Percentiles rank a stretch among this genome's conserved stretches.
These are phyloP conservation scores for Sporothrix mexicana DNA, from an alignment of 2,329 filamentous ascomycete genomes.

Conservation along the genomic window DNA sequence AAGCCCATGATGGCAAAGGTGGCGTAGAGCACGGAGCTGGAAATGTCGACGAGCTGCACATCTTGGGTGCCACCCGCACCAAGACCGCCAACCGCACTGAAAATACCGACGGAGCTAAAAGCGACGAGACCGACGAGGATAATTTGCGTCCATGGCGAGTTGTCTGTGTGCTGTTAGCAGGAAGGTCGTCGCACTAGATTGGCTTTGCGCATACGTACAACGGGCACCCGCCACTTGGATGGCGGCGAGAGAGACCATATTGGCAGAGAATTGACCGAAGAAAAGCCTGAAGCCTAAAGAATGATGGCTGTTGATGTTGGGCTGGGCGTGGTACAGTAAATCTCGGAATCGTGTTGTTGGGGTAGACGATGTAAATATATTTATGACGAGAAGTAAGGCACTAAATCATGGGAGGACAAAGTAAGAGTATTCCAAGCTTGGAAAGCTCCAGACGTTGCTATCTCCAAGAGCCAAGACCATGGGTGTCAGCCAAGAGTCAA, in stretches of 20 bases:
- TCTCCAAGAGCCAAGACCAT: neutral
- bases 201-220: neutral
- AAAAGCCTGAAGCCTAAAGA: neutral
- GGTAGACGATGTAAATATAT: neutral
- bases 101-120: constrained; percentile 21
- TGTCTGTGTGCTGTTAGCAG: neutral
- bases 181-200: too few species aligned
- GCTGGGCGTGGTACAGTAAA: rapidly evolving
- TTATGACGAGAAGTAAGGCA: neutral
- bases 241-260: neutral
- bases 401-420: neutral
- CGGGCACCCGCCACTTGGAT: neutral
- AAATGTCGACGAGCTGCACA: constrained; percentile 22
- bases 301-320: neutral
- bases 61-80: constrained; percentile 19
- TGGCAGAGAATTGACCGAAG: too few species aligned
- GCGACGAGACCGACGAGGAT: constrained; percentile 14
- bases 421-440: constrained; percentile 10
- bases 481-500: neutral
- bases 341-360: too few species aligned
- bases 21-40: constrained; percentile 2
- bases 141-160: constrained; percentile 20
- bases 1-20: constrained; percentile 13
- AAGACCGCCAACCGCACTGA: constrained; percentile 2
- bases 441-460: neutral